phyloP scores from a whole-genome alignment of 1,284 basidiomycete genomes.

The Chondrostereum purpureum region DNA sequence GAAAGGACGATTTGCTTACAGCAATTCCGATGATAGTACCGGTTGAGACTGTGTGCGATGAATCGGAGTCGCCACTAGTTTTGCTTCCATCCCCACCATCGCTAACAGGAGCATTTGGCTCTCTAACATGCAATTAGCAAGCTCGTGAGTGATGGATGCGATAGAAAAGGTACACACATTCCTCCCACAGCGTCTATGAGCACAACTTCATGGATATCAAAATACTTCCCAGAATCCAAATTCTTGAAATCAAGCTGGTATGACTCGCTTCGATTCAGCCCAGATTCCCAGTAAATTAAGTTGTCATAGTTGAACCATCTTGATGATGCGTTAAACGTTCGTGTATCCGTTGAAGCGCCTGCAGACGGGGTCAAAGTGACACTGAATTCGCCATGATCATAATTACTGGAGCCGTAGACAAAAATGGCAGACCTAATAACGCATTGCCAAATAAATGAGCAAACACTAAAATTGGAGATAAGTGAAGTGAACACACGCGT shows the following conservation, averaged over 20 bases:
- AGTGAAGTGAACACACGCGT: conserved; percentile 11
- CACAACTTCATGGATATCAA: conserved; percentile 15
- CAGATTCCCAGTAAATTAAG: conserved; percentile 16
- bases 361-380: conserved; percentile 14
- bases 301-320: conserved; percentile 18
- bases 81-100: background rate
- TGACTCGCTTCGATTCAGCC: conserved; percentile 12
- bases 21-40: background rate
- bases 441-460: background rate
- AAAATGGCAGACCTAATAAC: conserved; percentile 15
- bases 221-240: conserved; percentile 12
- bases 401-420: conserved; percentile 16
- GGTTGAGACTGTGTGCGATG: background rate
- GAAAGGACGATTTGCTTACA: background rate
- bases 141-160: background rate
- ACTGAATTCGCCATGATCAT: conserved; percentile 16
- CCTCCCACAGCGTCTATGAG: background rate
- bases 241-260: conserved; percentile 17
- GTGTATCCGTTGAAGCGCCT: conserved; percentile 13
- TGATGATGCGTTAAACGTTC: conserved; percentile 17
- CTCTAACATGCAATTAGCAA: background rate
- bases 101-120: background rate
- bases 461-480: background rate
- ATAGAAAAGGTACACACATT: background rate
- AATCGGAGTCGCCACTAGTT: no score